Percentiles rank a stretch among this genome's conserved stretches.
These are phyloP conservation scores for Cordyceps javanica DNA, from an alignment of 2,329 filamentous ascomycete species.

Conservation along the genomic window DNA sequence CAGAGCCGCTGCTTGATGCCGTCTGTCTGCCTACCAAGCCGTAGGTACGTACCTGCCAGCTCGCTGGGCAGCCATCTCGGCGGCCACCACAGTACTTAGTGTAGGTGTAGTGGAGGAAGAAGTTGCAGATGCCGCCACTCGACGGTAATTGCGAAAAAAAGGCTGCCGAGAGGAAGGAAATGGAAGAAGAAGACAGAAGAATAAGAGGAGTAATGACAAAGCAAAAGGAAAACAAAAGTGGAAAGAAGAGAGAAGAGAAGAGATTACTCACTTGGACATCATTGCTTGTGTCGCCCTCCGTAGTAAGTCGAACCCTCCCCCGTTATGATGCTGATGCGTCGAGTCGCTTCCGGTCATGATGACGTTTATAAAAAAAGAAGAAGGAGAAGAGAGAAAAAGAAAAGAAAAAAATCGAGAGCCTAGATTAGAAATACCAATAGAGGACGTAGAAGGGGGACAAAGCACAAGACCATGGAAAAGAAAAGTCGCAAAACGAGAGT, in stretches of 20 bases:
- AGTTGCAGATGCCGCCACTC: constrained; percentile 3
- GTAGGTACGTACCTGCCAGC: background rate
- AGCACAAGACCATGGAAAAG: background rate
- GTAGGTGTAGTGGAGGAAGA: background rate
- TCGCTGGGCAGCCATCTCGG: background rate
- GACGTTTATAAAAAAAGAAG: background rate
- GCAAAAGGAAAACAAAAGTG: background rate
- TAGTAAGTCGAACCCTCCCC: constrained; percentile 49
- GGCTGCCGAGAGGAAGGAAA: no score
- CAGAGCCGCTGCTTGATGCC: background rate
- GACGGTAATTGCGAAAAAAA: background rate
- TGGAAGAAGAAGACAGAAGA: no score
- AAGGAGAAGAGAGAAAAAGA: background rate
- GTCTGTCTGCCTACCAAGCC: background rate
- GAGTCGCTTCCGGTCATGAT: constrained; percentile 8
- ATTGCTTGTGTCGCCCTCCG: constrained; percentile 56
- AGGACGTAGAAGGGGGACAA: no score
- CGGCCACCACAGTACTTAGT: no score
- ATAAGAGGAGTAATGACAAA: no score
- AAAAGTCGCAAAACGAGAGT: no score
- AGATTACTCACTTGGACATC: constrained; percentile 54
- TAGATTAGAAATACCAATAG: no score
- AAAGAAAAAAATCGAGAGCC: no score
- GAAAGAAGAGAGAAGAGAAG: background rate
- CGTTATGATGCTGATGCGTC: constrained; percentile 20